Evolutionary conservation across 192 early-diverging fungal species (phyloP).

Genomic region (Physocladia obscura): DNA sequence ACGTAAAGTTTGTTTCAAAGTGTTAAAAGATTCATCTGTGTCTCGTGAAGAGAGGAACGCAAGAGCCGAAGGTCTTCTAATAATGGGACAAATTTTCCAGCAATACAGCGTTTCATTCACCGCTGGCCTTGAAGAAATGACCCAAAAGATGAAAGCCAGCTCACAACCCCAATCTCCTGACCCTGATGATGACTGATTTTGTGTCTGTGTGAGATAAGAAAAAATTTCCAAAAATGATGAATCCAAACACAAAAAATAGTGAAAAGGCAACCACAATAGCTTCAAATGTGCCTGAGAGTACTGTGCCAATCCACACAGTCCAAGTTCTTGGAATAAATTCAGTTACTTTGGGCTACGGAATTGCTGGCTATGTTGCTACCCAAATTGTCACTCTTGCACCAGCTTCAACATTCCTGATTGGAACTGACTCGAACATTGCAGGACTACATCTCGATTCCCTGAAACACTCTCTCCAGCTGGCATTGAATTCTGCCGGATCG

Average conservation of each 20-base stretch:
- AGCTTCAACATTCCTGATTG: slow-evolving; percentile 79
- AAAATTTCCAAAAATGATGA: not conserved
- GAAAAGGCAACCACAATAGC: slow-evolving; percentile 6
- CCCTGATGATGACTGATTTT: slow-evolving; percentile 28
- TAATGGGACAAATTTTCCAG: slow-evolving; percentile 34
- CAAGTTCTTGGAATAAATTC: slow-evolving; percentile 86
- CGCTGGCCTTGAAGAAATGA: slow-evolving; percentile 12
- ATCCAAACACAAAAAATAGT: not conserved
- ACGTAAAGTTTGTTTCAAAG: slow-evolving; percentile 35
- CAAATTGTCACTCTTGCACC: slow-evolving; percentile 72
- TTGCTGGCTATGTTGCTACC: slow-evolving; percentile 69
- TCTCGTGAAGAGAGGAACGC: slow-evolving; percentile 18
- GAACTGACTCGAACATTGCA: slow-evolving; percentile 85
- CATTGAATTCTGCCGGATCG: not conserved
- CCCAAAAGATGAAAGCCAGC: slow-evolving; percentile 19
- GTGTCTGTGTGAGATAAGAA: not conserved
- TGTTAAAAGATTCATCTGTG: slow-evolving; percentile 38
- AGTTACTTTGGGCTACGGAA: slow-evolving; percentile 78
- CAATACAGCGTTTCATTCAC: not conserved
- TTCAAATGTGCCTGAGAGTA: not conserved
- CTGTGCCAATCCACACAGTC: slow-evolving; percentile 44
- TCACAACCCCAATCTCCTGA: slow-evolving; percentile 23
- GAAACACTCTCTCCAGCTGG: not conserved
- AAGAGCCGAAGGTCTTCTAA: slow-evolving; percentile 27
- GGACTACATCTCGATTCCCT: slow-evolving; percentile 61